These are phyloP conservation scores for Sporopachydermia cereana DNA, from an alignment of 1,139 yeast species.

Conservation along the genomic window DNA sequence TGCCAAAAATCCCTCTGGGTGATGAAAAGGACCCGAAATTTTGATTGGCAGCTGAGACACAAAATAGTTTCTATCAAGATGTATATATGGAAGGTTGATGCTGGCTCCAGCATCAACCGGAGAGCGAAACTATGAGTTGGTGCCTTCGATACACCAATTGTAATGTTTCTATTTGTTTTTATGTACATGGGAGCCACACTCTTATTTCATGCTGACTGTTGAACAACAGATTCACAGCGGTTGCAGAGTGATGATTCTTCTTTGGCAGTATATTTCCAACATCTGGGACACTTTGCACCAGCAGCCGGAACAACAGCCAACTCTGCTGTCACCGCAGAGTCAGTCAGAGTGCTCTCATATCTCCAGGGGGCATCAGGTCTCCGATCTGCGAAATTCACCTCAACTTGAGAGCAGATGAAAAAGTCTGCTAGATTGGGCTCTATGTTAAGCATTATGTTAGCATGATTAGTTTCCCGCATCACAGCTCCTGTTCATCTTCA, in stretches of 20 bases:
- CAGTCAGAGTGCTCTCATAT: too few species aligned
- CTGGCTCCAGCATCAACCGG: too few species aligned
- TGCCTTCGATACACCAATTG: too few species aligned
- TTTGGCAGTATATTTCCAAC: conserved; percentile 71
- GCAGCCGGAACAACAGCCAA: conserved; percentile 35
- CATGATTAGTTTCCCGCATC: too few species aligned
- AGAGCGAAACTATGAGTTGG: too few species aligned
- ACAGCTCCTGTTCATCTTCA: too few species aligned
- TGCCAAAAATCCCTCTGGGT: conserved; percentile 6
- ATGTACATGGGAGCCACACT: background rate
- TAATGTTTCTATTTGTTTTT: too few species aligned
- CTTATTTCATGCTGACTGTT: background rate
- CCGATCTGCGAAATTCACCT: conserved; percentile 20
- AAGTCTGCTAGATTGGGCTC: conserved; percentile 34
- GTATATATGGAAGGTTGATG: background rate
- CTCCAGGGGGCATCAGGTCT: conserved; percentile 19
- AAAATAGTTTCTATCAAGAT: background rate
- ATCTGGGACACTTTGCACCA: conserved; percentile 69
- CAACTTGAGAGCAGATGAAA: conserved; percentile 53
- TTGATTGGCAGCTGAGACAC: background rate
- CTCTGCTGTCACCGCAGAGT: too few species aligned
- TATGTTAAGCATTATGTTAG: too few species aligned
- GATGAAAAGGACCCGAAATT: too few species aligned
- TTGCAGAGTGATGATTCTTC: conserved; percentile 45
- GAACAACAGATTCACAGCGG: conserved; percentile 45